Evolutionary conservation across 2,329 filamentous ascomycete genomes (phyloP).

Genomic region (Aurifilum marmelostoma): DNA sequence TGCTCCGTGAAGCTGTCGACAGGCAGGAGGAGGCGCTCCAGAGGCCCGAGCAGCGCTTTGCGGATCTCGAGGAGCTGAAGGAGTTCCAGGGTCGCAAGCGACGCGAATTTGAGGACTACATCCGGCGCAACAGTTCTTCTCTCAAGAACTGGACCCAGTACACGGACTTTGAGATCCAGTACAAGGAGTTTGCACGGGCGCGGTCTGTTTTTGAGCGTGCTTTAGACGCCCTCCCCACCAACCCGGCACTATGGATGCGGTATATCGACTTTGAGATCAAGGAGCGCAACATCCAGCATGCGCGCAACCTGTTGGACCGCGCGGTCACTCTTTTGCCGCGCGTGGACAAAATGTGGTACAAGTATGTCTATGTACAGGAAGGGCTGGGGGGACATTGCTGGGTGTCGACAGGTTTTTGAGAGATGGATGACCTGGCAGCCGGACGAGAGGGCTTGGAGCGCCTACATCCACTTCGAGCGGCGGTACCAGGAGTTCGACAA

Average conservation of each 20-base stretch:
- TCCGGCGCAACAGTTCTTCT: conserved; percentile 89
- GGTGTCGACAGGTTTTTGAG: conserved; percentile 92
- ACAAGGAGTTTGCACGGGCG: conserved; percentile 93
- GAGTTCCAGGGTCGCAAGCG: conserved; percentile 96
- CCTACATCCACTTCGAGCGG: conserved; percentile 97
- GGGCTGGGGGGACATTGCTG: conserved; percentile 92
- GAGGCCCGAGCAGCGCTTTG: conserved; percentile 91
- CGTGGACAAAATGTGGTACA: conserved; percentile 98
- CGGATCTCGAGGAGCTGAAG: conserved; percentile 95
- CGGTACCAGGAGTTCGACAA: conserved; percentile 89
- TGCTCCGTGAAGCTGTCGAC: conserved; percentile 95
- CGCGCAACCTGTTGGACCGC: conserved; percentile 88
- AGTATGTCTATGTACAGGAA: conserved; percentile 99
- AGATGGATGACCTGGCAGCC: conserved; percentile 99
- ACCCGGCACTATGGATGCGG: conserved; percentile 84
- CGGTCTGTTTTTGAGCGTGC: conserved; percentile 93
- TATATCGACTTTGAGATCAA: conserved; percentile 97
- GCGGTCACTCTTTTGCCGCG: conserved; percentile 91
- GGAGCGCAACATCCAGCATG: conserved; percentile 92
- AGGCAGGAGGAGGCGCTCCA: conserved; percentile 87
- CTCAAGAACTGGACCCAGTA: conserved; percentile 99
- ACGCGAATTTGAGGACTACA: conserved; percentile 97
- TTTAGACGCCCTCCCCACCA: conserved; percentile 87
- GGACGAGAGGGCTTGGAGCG: conserved; percentile 91
- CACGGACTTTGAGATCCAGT: conserved; percentile 94